phyloP scores from a whole-genome alignment of 305 asterid species.

The Rubia peregrina region DNA sequence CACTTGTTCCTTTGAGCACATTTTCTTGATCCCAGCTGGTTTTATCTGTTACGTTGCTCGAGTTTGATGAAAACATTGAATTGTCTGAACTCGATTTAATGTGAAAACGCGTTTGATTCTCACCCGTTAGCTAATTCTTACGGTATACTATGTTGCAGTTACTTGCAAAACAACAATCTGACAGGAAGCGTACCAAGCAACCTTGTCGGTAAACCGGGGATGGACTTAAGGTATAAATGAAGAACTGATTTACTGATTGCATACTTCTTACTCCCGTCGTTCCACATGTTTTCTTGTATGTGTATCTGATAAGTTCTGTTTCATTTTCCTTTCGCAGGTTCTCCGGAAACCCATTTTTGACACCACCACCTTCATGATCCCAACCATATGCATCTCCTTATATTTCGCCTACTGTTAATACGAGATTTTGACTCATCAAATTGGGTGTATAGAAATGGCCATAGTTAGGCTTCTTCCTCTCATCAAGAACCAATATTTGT shows the following conservation, averaged over 20 bases:
- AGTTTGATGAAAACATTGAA: not conserved
- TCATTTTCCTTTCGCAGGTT: constrained; percentile 10
- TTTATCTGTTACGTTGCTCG: not conserved
- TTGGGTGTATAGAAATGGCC: constrained; percentile 3
- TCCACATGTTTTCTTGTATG: not conserved
- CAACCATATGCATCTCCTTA: not conserved
- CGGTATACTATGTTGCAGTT: constrained; percentile 31
- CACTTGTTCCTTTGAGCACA: not conserved
- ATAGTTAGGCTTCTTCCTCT: not conserved
- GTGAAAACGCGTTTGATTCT: not conserved
- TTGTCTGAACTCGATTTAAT: not conserved
- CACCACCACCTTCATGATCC: constrained; percentile 24
- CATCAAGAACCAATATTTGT: constrained; percentile 15
- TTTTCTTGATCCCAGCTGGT: not conserved
- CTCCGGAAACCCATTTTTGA: constrained; percentile 34
- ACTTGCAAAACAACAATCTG: constrained; percentile 72
- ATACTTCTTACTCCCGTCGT: not conserved
- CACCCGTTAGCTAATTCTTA: constrained; percentile 2
- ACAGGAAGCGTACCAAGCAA: constrained; percentile 60
- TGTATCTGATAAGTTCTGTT: not conserved
- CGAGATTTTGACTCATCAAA: constrained; percentile 9
- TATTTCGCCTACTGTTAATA: constrained; percentile 6
- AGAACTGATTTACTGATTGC: not conserved
- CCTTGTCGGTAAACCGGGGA: constrained; percentile 43
- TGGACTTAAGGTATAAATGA: constrained; percentile 41